A percentile compares a stretch with the other conserved stretches of the same genome.
phyloP scores from a whole-genome alignment of 2,329 filamentous ascomycete genomes.

The Fusarium compactum region DNA sequence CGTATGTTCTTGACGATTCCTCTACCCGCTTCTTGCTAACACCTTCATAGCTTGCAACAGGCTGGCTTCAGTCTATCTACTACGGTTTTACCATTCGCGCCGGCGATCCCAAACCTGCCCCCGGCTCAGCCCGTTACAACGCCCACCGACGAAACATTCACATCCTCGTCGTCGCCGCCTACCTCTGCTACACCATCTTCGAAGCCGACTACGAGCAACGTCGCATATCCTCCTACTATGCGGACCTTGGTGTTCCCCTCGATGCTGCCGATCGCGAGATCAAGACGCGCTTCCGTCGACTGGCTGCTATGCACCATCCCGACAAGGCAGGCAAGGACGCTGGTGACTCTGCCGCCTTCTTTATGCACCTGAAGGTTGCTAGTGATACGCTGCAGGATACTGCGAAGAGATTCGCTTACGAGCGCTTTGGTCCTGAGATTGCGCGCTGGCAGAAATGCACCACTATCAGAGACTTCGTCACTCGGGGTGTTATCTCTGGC shows the following conservation, averaged over 20 bases:
- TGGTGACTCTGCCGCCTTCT: slow-evolving; percentile 61
- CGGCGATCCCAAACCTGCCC: slow-evolving; percentile 81
- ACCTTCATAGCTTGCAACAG: slow-evolving; percentile 75
- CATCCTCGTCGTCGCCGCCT: slow-evolving; percentile 82
- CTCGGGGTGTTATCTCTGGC: slow-evolving; percentile 69
- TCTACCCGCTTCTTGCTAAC: slow-evolving; percentile 31
- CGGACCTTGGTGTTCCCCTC: slow-evolving; percentile 77
- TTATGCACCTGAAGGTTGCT: slow-evolving; percentile 85
- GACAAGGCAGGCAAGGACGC: slow-evolving; percentile 74
- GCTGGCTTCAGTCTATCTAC: slow-evolving; percentile 82
- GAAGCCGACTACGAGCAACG: slow-evolving; percentile 88
- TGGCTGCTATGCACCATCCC: slow-evolving; percentile 80
- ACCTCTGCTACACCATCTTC: slow-evolving; percentile 92
- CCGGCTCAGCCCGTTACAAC: slow-evolving; percentile 75
- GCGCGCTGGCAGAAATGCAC: slow-evolving; percentile 73
- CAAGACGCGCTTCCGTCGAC: slow-evolving; percentile 85
- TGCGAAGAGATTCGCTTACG: slow-evolving; percentile 85
- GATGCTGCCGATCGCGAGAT: slow-evolving; percentile 79
- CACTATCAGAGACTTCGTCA: slow-evolving; percentile 79
- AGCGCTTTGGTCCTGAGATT: slow-evolving; percentile 84
- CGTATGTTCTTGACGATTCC: slow-evolving; percentile 52
- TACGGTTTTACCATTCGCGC: slow-evolving; percentile 92
- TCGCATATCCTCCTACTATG: slow-evolving; percentile 80
- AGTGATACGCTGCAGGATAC: slow-evolving; percentile 85
- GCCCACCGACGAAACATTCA: slow-evolving; percentile 85